phyloP scores from a whole-genome alignment of 2,329 filamentous ascomycete genomes.

The Ilyonectria robusta region DNA sequence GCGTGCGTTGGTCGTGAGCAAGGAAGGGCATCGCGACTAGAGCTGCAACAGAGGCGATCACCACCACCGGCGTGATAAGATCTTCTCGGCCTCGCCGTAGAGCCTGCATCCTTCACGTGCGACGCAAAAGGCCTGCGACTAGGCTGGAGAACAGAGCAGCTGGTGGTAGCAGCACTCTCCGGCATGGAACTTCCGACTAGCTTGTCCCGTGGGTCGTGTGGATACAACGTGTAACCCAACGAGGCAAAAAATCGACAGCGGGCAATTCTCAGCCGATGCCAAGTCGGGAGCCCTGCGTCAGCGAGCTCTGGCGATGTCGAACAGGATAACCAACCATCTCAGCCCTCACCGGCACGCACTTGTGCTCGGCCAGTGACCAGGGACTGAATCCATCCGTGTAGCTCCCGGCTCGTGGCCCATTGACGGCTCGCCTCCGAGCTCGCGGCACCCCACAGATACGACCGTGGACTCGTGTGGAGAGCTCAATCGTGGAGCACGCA shows the following conservation, averaged over 20 bases:
- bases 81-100: background rate
- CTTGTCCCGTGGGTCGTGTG: conserved; percentile 5
- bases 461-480: conserved; percentile 19
- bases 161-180: conserved; percentile 15
- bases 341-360: conserved; percentile 20
- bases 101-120: background rate
- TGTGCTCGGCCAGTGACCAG: conserved; percentile 1
- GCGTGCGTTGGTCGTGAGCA: conserved; percentile 15
- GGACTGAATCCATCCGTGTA: conserved; percentile 9
- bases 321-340: conserved; percentile 28
- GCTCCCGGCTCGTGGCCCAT: conserved; percentile 1
- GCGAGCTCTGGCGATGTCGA: conserved; percentile 18
- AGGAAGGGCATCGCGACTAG: conserved; percentile 9
- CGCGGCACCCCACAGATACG: conserved; percentile 4
- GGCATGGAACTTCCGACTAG: conserved; percentile 41
- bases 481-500: background rate
- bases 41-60: background rate
- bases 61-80: background rate
- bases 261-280: conserved; percentile 3
- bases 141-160: background rate
- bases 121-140: background rate
- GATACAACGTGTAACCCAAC: conserved; percentile 32
- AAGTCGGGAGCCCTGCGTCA: conserved; percentile 22
- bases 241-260: conserved; percentile 37
- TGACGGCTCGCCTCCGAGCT: background rate